Evolutionary conservation across 371 early-diverging fungal genomes (phyloP).

Genomic region (Mucor mucedo): DNA sequence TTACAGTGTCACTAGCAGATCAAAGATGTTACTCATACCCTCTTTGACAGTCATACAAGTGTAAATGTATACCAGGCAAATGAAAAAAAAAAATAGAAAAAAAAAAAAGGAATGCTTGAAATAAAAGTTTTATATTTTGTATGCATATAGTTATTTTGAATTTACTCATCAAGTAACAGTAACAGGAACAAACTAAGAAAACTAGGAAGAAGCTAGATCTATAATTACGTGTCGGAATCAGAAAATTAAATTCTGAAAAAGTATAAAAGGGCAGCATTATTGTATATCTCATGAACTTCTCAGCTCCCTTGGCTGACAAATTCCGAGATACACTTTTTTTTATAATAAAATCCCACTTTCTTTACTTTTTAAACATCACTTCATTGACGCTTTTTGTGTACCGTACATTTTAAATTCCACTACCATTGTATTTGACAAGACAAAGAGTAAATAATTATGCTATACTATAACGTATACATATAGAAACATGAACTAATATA

Average conservation of each 20-base stretch:
- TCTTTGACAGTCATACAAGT: too few relatives aligned
- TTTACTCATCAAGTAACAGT: not conserved
- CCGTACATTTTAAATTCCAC: not conserved
- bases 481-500: constrained; percentile 3
- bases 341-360: constrained; percentile 22
- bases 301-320: constrained; percentile 57
- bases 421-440: constrained; percentile 17
- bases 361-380: constrained; percentile 17
- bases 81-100: too few relatives aligned
- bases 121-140: too few relatives aligned
- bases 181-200: not conserved
- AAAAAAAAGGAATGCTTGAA: too few relatives aligned
- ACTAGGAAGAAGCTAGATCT: not conserved
- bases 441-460: not conserved
- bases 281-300: constrained; percentile 26
- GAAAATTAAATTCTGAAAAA: constrained; percentile 8
- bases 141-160: too few relatives aligned
- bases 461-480: not conserved
- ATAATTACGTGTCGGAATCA: not conserved
- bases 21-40: too few relatives aligned
- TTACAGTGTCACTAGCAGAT: too few relatives aligned
- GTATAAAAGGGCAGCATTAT: constrained; percentile 22
- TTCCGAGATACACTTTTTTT: constrained; percentile 46
- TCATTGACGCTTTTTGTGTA: not conserved
- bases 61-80: too few relatives aligned